phyloP scores from a whole-genome alignment of 2,329 filamentous ascomycete species.

The Cytospora chrysosperma region DNA sequence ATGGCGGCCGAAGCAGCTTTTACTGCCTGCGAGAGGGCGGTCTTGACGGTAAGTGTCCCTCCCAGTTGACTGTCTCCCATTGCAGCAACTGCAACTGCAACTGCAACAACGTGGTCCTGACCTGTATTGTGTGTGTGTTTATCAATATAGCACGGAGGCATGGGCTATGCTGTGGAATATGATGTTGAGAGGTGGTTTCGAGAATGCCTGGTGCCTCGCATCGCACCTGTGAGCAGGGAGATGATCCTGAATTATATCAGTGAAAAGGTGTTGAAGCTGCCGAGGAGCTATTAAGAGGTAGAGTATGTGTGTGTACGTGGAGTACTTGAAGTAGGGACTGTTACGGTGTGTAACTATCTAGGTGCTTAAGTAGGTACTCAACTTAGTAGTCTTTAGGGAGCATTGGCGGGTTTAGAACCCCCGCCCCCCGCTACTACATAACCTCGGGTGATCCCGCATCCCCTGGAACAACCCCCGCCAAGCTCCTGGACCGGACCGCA shows the following conservation, averaged over 20 bases:
- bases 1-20: constrained; percentile 65
- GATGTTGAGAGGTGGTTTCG: constrained; percentile 65
- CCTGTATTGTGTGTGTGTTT: no score
- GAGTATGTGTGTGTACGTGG: no score
- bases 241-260: constrained; percentile 76
- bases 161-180: constrained; percentile 65
- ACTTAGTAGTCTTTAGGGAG: no score
- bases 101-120: neutral
- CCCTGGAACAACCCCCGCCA: neutral
- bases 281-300: constrained; percentile 65
- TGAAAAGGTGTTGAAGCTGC: constrained; percentile 66
- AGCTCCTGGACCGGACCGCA: constrained; percentile 5
- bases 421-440: no score
- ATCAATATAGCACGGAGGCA: constrained; percentile 56
- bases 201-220: constrained; percentile 63
- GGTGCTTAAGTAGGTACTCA: no score
- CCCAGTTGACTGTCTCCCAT: no score
- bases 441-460: neutral
- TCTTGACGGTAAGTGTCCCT: constrained; percentile 42
- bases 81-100: neutral
- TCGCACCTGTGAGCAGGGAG: constrained; percentile 65
- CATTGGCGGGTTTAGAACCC: no score
- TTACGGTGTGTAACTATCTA: no score
- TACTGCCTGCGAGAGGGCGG: constrained; percentile 59
- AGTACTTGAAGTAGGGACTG: no score